Evolutionary conservation across 192 early-diverging fungal genomes (phyloP), one percentile per base, ranked within the genome.

Genomic region (Backusella morwellensis): DNA sequence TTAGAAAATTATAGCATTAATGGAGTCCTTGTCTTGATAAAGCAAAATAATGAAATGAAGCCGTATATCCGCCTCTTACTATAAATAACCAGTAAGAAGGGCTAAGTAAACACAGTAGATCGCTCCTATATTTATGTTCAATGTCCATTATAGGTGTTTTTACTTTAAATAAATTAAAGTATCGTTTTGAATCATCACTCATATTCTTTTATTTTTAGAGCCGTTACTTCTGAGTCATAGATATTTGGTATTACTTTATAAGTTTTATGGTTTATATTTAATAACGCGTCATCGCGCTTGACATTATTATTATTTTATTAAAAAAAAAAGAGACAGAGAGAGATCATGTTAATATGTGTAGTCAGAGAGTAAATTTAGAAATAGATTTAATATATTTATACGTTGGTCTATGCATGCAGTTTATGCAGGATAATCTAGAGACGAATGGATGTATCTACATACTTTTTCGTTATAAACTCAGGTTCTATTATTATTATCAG

Each of bases 391-490:
- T 83, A 9, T 85, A 84, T 8, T 40, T 85, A 83, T 35, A 79
- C 35, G 70, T 86, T 82, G 15, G 77, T 75, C 50, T 76, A 74
- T 44, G 85, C 74, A 7, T 77, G 77, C 78, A 35, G 69, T 84
- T 52, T 79, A 81, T 67, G 83, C 80, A 40, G 83, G 77, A 75
- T 93, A 78, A 21, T 83, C 75, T 56, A 95, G 89, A 5, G 93
- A 79, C 1, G 92, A 91, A 79, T 93, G 93, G 11, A 40, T 40
- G 38, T 9, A 9, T 40, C 11, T 11, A 12, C 32, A 32, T 9
- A 4, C 9, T 40, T 40, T 40, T 40, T 40, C 38, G 9, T 40
- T 40, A 11, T 11, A 11, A 40, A 12, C 9, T 12, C 38, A 3
- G 11, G 38, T 40, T 40, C 38, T 11, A 40, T 40, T 11, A 40